Evolutionary conservation across 176 grass and related monocot genomes (phyloP).

Genomic region (Eremochloa ophiuroides): DNA sequence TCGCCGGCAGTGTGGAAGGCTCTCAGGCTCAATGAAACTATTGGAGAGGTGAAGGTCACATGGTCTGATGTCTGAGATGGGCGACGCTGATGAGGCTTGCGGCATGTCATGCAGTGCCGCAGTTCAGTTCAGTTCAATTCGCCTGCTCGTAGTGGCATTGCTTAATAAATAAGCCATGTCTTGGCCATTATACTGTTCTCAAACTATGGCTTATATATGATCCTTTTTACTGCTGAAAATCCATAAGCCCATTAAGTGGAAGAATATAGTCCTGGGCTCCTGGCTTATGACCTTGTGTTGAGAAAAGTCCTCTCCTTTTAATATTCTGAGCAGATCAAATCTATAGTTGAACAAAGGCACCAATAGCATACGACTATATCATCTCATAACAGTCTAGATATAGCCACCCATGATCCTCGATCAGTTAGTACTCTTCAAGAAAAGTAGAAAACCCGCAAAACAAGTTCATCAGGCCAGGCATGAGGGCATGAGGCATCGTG

Average conservation of each 20-base stretch:
- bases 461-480: background rate
- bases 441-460: background rate
- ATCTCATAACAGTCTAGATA: background rate
- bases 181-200: background rate
- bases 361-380: background rate
- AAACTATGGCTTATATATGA: background rate
- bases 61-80: constrained; percentile 35
- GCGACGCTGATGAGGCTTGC: background rate
- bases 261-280: background rate
- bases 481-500: too few species aligned
- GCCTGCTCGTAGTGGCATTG: background rate
- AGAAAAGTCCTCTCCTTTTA: background rate
- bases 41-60: constrained; percentile 21
- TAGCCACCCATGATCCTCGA: too few species aligned
- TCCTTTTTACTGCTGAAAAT: background rate
- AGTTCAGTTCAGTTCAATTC: background rate
- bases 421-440: background rate
- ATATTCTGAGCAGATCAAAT: background rate
- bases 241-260: background rate
- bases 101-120: background rate
- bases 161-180: background rate
- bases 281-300: background rate
- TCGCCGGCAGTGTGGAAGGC: constrained; percentile 47
- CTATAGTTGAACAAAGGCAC: background rate
- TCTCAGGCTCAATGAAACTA: constrained; percentile 26